Conservation (phyloP, 352 stramenopile species). For the Phytopythium litorale region DNA sequence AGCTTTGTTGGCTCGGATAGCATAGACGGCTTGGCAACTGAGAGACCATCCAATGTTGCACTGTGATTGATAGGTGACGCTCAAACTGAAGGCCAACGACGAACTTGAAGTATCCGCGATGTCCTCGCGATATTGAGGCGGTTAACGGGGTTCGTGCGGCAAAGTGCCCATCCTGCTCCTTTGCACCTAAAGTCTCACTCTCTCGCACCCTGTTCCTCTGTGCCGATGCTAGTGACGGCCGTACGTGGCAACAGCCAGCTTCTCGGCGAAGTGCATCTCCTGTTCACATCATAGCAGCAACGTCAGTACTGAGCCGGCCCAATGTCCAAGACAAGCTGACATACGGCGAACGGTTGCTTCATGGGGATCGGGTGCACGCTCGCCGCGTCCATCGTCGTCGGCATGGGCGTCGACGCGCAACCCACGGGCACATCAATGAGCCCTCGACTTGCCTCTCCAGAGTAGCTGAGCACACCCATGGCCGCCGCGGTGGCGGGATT, state of each 20-base stretch:
- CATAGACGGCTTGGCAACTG: no score
- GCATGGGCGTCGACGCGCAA: constrained; percentile 29
- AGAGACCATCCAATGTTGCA: no score
- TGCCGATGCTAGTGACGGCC: constrained; percentile 1
- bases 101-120: no score
- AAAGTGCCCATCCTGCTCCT: background rate
- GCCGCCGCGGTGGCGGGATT: constrained; percentile 42
- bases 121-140: no score
- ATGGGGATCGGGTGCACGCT: constrained; percentile 54
- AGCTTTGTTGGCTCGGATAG: no score
- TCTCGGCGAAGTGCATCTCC: constrained; percentile 75
- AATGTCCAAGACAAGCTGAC: background rate
- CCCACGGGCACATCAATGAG: constrained; percentile 48
- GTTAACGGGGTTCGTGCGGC: background rate
- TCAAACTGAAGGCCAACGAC: no score
- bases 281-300: constrained; percentile 8
- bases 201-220: background rate
- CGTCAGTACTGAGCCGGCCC: constrained; percentile 5
- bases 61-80: no score
- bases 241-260: constrained; percentile 54
- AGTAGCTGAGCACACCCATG: constrained; percentile 61
- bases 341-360: constrained; percentile 43
- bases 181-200: background rate
- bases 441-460: constrained; percentile 33
- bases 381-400: constrained; percentile 20